Percentiles rank a stretch among this genome's conserved stretches.
Conservation (phyloP, 495 filamentous ascomycete species). For the Lasiosphaeris hirsuta region DNA sequence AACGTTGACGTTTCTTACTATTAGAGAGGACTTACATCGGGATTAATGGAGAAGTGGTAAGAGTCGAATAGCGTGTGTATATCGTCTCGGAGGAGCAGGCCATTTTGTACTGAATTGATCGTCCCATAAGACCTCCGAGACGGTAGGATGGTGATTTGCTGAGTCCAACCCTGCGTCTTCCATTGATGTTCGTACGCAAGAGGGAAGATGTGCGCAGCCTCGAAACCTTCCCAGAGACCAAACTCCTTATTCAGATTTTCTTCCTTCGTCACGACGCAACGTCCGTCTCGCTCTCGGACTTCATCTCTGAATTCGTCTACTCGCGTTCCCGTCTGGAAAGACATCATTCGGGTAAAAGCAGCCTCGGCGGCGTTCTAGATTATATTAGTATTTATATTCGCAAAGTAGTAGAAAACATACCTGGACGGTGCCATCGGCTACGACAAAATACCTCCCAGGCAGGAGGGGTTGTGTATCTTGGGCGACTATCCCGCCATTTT, state of each 20-base stretch:
- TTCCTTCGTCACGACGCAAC: too few relatives aligned
- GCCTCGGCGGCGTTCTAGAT: neutral
- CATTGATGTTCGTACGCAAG: slow-evolving; percentile 12
- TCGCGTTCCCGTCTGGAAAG: slow-evolving; percentile 6
- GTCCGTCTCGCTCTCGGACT: slow-evolving; percentile 7
- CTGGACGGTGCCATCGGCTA: slow-evolving; percentile 2
- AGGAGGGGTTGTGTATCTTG: neutral
- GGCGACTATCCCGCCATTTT: neutral
- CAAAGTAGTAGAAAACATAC: slow-evolving; percentile 5
- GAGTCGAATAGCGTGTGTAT: slow-evolving; percentile 6
- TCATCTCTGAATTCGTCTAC: neutral
- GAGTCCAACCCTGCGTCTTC: neutral
- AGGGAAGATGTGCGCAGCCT: too few relatives aligned
- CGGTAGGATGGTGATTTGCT: slow-evolving; percentile 2
- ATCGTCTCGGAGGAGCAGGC: slow-evolving; percentile 7
- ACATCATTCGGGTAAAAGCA: slow-evolving; percentile 2
- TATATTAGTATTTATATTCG: too few relatives aligned
- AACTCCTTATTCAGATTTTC: too few relatives aligned
- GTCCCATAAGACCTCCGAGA: slow-evolving; percentile 6
- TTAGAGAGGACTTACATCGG: too few relatives aligned
- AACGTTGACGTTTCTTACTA: too few relatives aligned
- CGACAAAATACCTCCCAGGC: slow-evolving; percentile 5
- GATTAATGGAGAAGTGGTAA: slow-evolving; percentile 29
- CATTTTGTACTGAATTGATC: slow-evolving; percentile 11
- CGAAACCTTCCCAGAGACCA: too few relatives aligned